Base-by-base conservation (phyloP, 345 rosid species). In the Eucalyptus tenuipes region DNA sequence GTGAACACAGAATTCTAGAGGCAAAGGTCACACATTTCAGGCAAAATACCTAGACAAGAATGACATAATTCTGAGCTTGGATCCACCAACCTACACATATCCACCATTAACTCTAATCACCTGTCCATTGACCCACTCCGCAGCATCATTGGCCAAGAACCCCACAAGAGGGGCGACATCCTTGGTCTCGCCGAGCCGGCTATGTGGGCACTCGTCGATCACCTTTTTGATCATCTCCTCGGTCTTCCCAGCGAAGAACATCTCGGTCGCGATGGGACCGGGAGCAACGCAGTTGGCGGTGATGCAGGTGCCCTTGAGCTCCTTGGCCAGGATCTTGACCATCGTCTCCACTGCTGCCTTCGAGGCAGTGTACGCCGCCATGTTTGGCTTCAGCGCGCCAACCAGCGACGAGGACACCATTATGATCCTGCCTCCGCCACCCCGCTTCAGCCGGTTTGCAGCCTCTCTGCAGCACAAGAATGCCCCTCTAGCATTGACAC, bases 381-480 rank as follows among this genome's bases (percentile, higher is more conserved):
- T 14, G 31, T 31, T 66, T 24, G 91, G 87, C 85, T 45, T 87
- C 87, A 89, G 85, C 33, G 29, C 85, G 3, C 68, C 87, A n/a
- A 64, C 89, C 59, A 87, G 55, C 7, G 91, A 89, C 8, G 91
- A 82, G 22, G 89, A 53, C n/a, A 89, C 16, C 50, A 89, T 48
- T 22, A 87, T 85, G 44, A 89, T 89, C 85, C 91, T 85, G 45
- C 91, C 91, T 7, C 91, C 91, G 24, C 91, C 91, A 16, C 91
- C 91, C 12, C 85, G 87, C 87, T 87, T 89, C n/a, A 87, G 49
- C 85, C 90, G 49, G 52, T 81, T 87, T 20, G 87, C 90, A 3
- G 90, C 87, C 88, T 89, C 90, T 40, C 64, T 87, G 87, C 91
- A 87, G 89, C 89, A 87, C 71, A 89, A 50, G 89, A 89, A 89